Evolutionary conservation across 805 yeast genomes (phyloP).

Genomic region (Citeromyces matritensis): DNA sequence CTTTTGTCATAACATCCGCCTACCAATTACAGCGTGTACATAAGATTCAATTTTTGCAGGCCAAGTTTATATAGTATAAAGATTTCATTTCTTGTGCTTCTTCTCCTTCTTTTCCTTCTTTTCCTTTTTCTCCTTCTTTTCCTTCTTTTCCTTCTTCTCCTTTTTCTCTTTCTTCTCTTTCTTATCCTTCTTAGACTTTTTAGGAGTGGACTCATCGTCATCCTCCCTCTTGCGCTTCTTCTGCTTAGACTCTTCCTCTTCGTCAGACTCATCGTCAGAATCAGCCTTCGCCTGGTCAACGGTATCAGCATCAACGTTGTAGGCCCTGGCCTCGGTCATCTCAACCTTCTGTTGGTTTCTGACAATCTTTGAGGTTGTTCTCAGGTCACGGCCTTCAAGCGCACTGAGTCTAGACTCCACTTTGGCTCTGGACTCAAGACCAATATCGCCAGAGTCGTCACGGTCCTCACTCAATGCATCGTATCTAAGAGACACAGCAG

Average conservation of each 20-base stretch:
- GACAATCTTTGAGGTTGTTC: conserved; percentile 74
- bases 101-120: conserved; percentile 11
- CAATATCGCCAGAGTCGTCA: conserved; percentile 89
- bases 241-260: conserved; percentile 12
- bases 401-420: conserved; percentile 91
- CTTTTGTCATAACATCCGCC: too few relatives aligned
- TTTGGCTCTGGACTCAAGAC: conserved; percentile 80
- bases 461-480: conserved; percentile 96
- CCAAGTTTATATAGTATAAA: background rate
- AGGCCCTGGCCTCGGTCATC: conserved; percentile 70
- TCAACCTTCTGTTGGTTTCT: conserved; percentile 81
- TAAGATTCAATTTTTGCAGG: background rate
- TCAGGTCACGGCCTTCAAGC: conserved; percentile 90
- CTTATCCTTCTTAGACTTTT: conserved; percentile 9
- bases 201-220: conserved; percentile 10
- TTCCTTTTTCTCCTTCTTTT: conserved; percentile 8
- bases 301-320: conserved; percentile 92
- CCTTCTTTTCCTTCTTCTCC: conserved; percentile 7
- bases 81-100: conserved; percentile 6
- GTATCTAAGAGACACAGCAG: conserved; percentile 91
- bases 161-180: conserved; percentile 11
- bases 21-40: too few relatives aligned
- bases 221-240: conserved; percentile 8
- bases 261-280: conserved; percentile 11
- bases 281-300: conserved; percentile 15